Conservation (phyloP, 2,329 filamentous ascomycete species). For the Alternaria sp. region DNA sequence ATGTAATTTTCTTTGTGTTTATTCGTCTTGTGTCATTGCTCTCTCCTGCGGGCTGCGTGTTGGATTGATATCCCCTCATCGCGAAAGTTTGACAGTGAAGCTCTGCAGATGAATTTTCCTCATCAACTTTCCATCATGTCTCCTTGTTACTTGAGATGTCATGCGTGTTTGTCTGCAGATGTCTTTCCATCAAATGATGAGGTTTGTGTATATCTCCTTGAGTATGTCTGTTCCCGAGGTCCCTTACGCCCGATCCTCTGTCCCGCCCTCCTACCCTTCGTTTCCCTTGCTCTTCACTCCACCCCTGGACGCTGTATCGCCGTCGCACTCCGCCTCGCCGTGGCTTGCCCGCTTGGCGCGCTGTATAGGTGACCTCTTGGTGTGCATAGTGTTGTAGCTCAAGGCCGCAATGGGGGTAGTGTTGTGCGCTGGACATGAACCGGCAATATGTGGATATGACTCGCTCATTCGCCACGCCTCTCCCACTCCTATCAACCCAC, state of each 20-base stretch:
- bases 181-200: constrained; percentile 34
- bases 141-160: constrained; percentile 10
- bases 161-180: constrained; percentile 18
- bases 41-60: constrained; percentile 47
- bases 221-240: constrained; percentile 54
- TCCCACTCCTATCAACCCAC: constrained; percentile 39
- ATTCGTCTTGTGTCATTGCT: constrained; percentile 47
- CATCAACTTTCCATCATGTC: constrained; percentile 1
- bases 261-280: constrained; percentile 51
- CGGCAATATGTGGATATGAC: constrained; percentile 55
- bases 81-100: constrained; percentile 29
- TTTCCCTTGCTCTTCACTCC: constrained; percentile 37
- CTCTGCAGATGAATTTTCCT: constrained; percentile 8
- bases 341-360: constrained; percentile 51
- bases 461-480: constrained; percentile 52
- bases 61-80: constrained; percentile 51
- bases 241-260: constrained; percentile 53
- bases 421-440: constrained; percentile 45
- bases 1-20: constrained; percentile 47
- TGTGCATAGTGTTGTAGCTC: constrained; percentile 24
- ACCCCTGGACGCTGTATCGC: constrained; percentile 36
- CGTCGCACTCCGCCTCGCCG: constrained; percentile 40
- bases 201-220: constrained; percentile 50
- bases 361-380: constrained; percentile 22
- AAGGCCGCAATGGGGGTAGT: constrained; percentile 41